These are phyloP conservation scores for Phascolomyces articulosus DNA, from an alignment of 371 early-diverging fungal genomes.

Conservation along the genomic window DNA sequence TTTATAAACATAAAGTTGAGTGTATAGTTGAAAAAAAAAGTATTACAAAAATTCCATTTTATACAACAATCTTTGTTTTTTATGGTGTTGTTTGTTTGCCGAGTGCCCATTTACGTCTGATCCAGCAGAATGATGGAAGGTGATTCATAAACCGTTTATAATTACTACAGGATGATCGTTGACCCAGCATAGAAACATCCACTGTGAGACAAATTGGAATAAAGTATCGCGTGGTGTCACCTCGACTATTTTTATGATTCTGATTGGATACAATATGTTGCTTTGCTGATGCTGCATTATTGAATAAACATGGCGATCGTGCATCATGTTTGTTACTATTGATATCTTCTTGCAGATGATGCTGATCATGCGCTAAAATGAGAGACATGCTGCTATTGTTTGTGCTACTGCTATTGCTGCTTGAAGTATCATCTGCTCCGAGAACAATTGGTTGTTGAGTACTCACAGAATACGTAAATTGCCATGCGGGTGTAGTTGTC, in stretches of 20 bases:
- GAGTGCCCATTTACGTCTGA: not conserved
- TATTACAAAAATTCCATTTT: not conserved
- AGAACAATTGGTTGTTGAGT: not conserved
- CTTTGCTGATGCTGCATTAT: not conserved
- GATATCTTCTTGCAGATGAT: not conserved
- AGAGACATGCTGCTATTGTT: too few relatives aligned
- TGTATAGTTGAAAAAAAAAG: too few relatives aligned
- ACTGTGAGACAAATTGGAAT: not conserved
- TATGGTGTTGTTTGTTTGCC: not conserved
- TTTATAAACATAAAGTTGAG: too few relatives aligned
- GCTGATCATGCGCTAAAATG: not conserved
- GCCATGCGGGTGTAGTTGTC: slow-evolving; percentile 6
- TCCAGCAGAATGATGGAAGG: slow-evolving; percentile 2
- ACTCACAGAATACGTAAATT: not conserved
- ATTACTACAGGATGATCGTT: not conserved
- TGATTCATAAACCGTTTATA: not conserved
- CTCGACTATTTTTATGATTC: too few relatives aligned
- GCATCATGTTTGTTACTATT: not conserved
- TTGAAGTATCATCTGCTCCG: not conserved
- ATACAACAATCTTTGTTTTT: not conserved
- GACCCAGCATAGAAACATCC: slow-evolving; percentile 6
- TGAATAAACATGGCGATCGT: not conserved
- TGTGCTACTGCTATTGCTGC: not conserved
- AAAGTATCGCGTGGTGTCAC: slow-evolving; percentile 3
- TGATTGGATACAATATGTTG: not conserved